Base-by-base conservation (phyloP, 192 early-diverging fungal species). In the Linnemannia elongata region DNA sequence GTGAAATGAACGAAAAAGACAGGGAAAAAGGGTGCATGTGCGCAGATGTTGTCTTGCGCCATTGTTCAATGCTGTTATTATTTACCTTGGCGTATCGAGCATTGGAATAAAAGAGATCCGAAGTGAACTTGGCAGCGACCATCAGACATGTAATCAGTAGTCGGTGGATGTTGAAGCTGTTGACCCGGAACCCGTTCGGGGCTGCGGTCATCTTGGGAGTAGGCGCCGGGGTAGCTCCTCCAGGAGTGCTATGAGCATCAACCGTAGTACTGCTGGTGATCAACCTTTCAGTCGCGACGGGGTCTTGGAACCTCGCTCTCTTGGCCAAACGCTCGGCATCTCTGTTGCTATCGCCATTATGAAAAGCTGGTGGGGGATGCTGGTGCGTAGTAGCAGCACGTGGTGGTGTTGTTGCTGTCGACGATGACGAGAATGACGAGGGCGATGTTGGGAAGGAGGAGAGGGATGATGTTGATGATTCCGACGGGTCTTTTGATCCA, bases 41-140 rank as follows among this genome's bases (percentile, higher is more conserved):
- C 30, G 22, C 22, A 36, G 6, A 10, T 41, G 27, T 52, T 52
- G 49, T 20, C 18, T 22, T 18, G 49, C 18, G 49, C 18, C 17
- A 63, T 12, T 35, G 38, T 69, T 71, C 20, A 22, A 18, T 52
- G 49, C 5, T 22, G 15, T 9, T 55, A 22, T 35, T 69, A 0
- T 47, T 82, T 90, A 92, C 91, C 85, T 93, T 94, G 55, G 95
- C 93, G 86, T 96, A 96, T 33, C 94, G 94, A 6, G 91, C 87
- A 77, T 96, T 96, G 35, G 93, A 91, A 77, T 93, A 94, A 82
- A 94, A 96, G 27, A 94, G 89, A 84, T 96, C 95, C 0, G 94
- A 95, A 36, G 90, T 91, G 76, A 96, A 95, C 82, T 96, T 96
- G 77, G 94, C 91, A 6, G 95, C 95, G 15, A 96, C 91, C 45